Evolutionary conservation across 2,329 filamentous ascomycete genomes (phyloP).

Genomic region (Lachnellula cervina): DNA sequence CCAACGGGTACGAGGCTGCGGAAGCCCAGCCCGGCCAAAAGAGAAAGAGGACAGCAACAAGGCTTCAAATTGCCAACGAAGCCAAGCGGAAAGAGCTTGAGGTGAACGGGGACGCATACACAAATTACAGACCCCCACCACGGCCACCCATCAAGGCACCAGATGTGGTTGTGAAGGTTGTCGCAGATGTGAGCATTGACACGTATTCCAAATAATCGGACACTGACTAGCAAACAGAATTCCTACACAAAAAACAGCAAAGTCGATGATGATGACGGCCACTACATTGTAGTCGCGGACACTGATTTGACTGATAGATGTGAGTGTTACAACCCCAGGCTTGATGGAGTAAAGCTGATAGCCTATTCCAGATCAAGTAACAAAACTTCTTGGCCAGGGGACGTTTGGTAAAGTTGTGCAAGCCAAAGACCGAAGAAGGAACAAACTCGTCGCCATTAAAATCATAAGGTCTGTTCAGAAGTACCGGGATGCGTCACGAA

Average conservation of each 20-base stretch:
- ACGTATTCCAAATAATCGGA: neutral
- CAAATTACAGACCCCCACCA: constrained; percentile 79
- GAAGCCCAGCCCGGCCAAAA: constrained; percentile 73
- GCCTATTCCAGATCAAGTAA: constrained; percentile 66
- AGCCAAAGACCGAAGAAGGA: constrained; percentile 73
- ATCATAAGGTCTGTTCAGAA: constrained; percentile 98
- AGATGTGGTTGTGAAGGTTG: constrained; percentile 62
- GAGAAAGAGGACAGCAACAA: constrained; percentile 71
- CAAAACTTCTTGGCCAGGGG: constrained; percentile 86
- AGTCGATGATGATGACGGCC: constrained; percentile 92
- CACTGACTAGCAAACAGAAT: constrained; percentile 27
- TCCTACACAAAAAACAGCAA: constrained; percentile 58
- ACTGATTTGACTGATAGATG: constrained; percentile 84
- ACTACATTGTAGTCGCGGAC: constrained; percentile 90
- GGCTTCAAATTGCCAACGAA: constrained; percentile 77
- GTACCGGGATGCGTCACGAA: constrained; percentile 91
- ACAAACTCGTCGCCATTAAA: constrained; percentile 84
- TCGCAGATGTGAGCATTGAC: constrained; percentile 54
- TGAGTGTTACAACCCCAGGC: constrained; percentile 44
- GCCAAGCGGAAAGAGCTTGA: constrained; percentile 74
- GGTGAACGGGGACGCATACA: constrained; percentile 63
- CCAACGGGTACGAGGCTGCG: constrained; percentile 63
- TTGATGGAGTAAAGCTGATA: constrained; percentile 22
- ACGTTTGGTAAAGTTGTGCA: constrained; percentile 98
- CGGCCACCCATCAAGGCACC: constrained; percentile 87